phyloP scores from a whole-genome alignment of 2,329 filamentous ascomycete genomes.

The Coniella lustricola region DNA sequence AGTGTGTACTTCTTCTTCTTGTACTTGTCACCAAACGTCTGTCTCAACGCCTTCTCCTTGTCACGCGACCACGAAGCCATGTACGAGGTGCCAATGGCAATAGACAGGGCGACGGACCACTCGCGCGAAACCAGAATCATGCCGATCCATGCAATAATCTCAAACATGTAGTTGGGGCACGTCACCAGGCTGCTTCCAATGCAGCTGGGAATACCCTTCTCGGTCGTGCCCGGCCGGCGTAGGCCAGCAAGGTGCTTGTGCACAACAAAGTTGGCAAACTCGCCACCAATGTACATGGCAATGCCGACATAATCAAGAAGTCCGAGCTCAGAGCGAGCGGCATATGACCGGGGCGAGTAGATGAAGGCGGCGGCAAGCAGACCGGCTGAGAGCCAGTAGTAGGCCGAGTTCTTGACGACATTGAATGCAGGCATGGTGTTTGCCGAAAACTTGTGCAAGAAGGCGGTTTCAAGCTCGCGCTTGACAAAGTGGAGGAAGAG shows the following conservation, averaged over 20 bases:
- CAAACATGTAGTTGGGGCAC: conserved; percentile 96
- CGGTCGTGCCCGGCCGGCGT: conserved; percentile 70
- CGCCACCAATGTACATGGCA: conserved; percentile 67
- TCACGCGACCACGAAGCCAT: conserved; percentile 86
- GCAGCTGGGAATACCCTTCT: conserved; percentile 80
- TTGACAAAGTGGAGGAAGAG: conserved; percentile 83
- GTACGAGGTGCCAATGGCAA: conserved; percentile 62
- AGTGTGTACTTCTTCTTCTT: conserved; percentile 87
- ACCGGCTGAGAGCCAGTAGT: conserved; percentile 88
- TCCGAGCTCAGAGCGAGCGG: conserved; percentile 46
- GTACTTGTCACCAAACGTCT: conserved; percentile 88
- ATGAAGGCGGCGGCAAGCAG: conserved; percentile 76
- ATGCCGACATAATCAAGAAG: conserved; percentile 60
- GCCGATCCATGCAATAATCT: conserved; percentile 79
- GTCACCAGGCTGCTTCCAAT: conserved; percentile 83
- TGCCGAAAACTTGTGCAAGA: conserved; percentile 89
- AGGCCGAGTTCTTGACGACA: conserved; percentile 89
- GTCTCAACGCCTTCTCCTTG: conserved; percentile 86
- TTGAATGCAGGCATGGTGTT: conserved; percentile 88
- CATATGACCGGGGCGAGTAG: conserved; percentile 67
- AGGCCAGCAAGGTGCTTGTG: conserved; percentile 74
- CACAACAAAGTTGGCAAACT: conserved; percentile 72
- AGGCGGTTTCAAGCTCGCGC: conserved; percentile 89
- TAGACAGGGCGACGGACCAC: conserved; percentile 72
- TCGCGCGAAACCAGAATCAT: conserved; percentile 74